phyloP scores from a whole-genome alignment of 2,329 filamentous ascomycete species.

The Botrytis medusae region DNA sequence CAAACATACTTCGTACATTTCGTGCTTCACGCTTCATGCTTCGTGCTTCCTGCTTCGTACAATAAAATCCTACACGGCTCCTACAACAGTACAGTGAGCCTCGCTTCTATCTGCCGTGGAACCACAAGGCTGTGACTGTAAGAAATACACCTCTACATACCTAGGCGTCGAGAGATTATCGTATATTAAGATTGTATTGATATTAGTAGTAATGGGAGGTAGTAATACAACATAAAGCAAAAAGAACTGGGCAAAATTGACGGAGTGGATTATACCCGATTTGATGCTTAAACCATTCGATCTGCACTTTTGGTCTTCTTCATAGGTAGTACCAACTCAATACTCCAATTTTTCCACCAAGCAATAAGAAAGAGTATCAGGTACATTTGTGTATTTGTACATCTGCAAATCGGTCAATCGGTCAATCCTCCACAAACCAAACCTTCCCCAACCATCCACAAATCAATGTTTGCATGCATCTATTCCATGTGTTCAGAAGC shows the following conservation, averaged over 20 bases:
- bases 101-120: not conserved
- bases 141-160: not conserved
- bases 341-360: not conserved
- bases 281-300: not conserved
- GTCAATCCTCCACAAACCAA: not conserved
- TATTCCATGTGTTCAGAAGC: not conserved
- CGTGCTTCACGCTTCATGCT: no score
- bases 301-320: not conserved
- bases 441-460: not conserved
- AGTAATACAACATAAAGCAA: not conserved
- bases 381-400: not conserved
- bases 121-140: not conserved
- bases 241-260: not conserved
- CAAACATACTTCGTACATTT: not conserved
- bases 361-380: not conserved
- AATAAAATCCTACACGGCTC: not conserved
- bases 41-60: not conserved
- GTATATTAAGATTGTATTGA: not conserved
- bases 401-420: not conserved
- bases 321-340: not conserved
- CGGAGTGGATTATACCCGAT: not conserved
- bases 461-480: not conserved
- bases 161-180: not conserved
- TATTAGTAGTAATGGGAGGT: not conserved
- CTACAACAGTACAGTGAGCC: not conserved